Evolutionary conservation across 2,329 filamentous ascomycete genomes (phyloP).

Genomic region (Emergomyces pasteurianus): DNA sequence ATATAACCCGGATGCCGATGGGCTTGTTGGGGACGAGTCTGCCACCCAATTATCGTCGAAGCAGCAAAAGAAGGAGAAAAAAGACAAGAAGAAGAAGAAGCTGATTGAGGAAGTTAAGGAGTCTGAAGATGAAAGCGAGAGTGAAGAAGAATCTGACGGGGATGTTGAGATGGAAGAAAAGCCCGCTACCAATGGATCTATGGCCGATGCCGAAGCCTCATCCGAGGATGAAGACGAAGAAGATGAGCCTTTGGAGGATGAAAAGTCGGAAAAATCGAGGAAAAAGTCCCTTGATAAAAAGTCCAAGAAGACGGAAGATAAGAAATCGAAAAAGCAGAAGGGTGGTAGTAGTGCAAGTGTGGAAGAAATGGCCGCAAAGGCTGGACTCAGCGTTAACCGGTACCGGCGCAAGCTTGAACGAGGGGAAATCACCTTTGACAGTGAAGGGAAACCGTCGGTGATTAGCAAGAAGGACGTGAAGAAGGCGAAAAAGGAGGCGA

Average conservation of each 20-base stretch:
- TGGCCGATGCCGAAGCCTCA: constrained; percentile 15
- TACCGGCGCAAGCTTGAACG: constrained; percentile 69
- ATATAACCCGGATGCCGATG: constrained; percentile 92
- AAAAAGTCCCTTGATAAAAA: constrained; percentile 3
- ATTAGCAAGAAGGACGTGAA: constrained; percentile 67
- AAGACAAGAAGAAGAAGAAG: constrained; percentile 30
- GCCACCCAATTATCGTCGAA: constrained; percentile 29
- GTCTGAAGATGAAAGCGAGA: constrained; percentile 32
- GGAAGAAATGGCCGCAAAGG: constrained; percentile 50
- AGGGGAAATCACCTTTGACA: constrained; percentile 57
- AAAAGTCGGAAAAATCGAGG: constrained; percentile 10
- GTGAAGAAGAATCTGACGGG: constrained; percentile 29
- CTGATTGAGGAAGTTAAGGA: constrained; percentile 31
- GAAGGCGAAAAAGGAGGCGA: constrained; percentile 54
- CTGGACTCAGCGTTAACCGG: constrained; percentile 60
- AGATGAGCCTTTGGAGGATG: constrained; percentile 14
- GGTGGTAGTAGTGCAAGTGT: constrained; percentile 23
- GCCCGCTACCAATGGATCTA: constrained; percentile 10
- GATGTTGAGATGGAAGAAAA: constrained; percentile 26
- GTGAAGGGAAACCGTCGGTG: constrained; percentile 53
- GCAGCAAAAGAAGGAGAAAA: constrained; percentile 30
- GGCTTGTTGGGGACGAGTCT: constrained; percentile 57
- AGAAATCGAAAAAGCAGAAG: constrained; percentile 30
- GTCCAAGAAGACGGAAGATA: constrained; percentile 3
- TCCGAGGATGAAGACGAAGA: constrained; percentile 12